Percentiles rank a stretch among this genome's conserved stretches.
These are phyloP conservation scores for Magnusiomyces magnusii DNA, from an alignment of 1,139 yeast genomes.

Conservation along the genomic window DNA sequence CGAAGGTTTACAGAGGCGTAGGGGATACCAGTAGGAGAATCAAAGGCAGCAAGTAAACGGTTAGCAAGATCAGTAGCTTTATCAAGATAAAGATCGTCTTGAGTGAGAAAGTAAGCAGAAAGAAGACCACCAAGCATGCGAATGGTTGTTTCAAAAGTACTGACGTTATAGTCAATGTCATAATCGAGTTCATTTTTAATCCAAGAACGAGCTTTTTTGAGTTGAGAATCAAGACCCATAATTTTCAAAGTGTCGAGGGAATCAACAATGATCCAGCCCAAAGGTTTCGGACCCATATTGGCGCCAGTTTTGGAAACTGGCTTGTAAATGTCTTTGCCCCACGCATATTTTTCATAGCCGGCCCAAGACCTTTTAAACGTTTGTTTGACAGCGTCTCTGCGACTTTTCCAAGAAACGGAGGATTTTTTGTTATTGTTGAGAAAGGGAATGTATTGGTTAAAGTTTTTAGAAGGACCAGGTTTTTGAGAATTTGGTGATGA, in stretches of 20 bases:
- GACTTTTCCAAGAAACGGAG: constrained; percentile 34
- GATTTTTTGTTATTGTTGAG: background rate
- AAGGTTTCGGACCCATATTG: constrained; percentile 74
- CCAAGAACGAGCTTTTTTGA: constrained; percentile 65
- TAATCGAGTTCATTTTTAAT: constrained; percentile 51
- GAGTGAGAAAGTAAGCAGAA: constrained; percentile 68
- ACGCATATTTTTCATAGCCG: constrained; percentile 67
- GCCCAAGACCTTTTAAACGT: constrained; percentile 76
- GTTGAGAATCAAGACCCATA: constrained; percentile 68
- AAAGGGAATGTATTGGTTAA: background rate
- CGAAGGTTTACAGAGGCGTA: constrained; percentile 69
- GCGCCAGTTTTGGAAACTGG: constrained; percentile 57
- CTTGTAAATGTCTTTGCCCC: constrained; percentile 70
- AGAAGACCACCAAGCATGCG: constrained; percentile 89
- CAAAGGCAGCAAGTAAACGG: constrained; percentile 56
- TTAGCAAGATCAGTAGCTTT: constrained; percentile 66
- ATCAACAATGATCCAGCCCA: constrained; percentile 96
- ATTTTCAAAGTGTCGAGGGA: constrained; percentile 75
- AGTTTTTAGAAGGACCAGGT: background rate
- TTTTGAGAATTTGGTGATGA: background rate
- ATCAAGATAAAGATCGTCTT: constrained; percentile 63
- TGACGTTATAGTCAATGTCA: constrained; percentile 66
- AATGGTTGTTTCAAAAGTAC: constrained; percentile 87
- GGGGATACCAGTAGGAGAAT: constrained; percentile 61
- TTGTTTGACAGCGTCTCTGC: constrained; percentile 49